Evolutionary conservation across 768 basidiomycete genomes (phyloP), one percentile per base, ranked within the genome.

Genomic region (Xerocomellus amylosporus): DNA sequence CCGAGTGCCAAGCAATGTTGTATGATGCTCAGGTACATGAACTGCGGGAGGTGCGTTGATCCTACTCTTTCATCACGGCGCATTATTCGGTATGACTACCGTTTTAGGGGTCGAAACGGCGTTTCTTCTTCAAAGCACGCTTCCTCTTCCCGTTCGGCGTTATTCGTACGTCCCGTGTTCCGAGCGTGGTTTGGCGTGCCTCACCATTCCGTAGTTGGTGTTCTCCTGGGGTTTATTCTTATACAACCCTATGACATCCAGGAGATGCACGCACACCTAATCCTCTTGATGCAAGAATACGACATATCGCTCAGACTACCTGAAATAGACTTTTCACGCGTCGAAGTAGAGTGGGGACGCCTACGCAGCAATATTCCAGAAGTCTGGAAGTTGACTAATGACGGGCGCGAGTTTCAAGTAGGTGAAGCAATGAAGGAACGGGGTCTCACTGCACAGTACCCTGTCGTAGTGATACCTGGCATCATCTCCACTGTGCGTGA

Each of bases 401-500:
- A 91, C 54, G 89, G 88, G 5, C 79, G 90, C 45, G 90, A 91
- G 64, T 92, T 92, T 59, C 79, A 82, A 63, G 87, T 86, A 4
- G 90, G 90, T 34, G 87, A 89, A 49, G 71, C 71, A 33, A 82
- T 89, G 65, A 83, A 81, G 51, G 79, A 73, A 5, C 78, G 83
- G 40, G 87, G 87, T 2, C 71, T 90, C 48, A 75, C 73, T 49
- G 91, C 90, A 7, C 71, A 86, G 51, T 78, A 90, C 67, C 93
- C 94, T 1, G 81, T 95, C 13, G 78, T 96, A 3, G 74, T 97
- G n/a, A 80, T 95, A 24, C 93, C 94, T 5, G 93, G 93, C 2
- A 87, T 96, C 47, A 85, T 95, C 36, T 93, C 91, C 1, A 95
- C 93, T 1, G 90, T 88, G 56, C 49, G 82, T 69, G 22, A n/a